Base-by-base conservation (phyloP, 129 eudicot genomes). In the Chrysanthemum makinoi region DNA sequence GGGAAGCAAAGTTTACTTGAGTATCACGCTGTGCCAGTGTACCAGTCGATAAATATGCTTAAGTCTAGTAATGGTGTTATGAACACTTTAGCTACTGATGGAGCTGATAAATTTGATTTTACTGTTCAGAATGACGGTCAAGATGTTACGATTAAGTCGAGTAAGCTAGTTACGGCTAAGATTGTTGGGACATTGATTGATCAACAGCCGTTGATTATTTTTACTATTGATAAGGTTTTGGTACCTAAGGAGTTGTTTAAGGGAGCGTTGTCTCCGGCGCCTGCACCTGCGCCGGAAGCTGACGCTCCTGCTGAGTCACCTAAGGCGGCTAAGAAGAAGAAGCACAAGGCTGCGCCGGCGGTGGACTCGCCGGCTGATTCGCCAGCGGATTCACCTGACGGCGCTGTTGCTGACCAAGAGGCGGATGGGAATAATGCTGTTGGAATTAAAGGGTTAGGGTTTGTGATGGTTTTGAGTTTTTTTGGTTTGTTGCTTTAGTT, bases 81-180 rank as follows among this genome's bases (percentile, higher is more conserved):
- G 84, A 94, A 89, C 84, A 94, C 98, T 0, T 52, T 94, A 33
- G 98, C 98, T 2, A 94, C 98, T 17, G 96, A 94, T 68, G 98
- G 98, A 14, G 91, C 82, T 12, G 80, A 49, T 0, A 85, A 87
- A 66, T 94, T 10, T 72, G 90, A 84, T 56, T 78, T 94, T 71
- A 79, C 84, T 0, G 92, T 93, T 1, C 96, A 93, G 39, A 93
- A 89, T 51, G 98, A 89, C 77, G 98, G 96, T 15, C 76, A 85
- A 8, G 77, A 67, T 1, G 93, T 94, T 17, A 94, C 98, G 7
- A 16, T 94, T 26, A 85, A 79, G 79, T 89, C 95, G 17, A 30
- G 6, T 4, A 84, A 75, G 18, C 6, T 87, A 44, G 87, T 78
- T 2, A 85, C 96, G 33, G 95, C 95, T 55, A 89, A 74, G 79